phyloP scores from a whole-genome alignment of 805 yeast genomes.

The Lipomyces mesembrius region DNA sequence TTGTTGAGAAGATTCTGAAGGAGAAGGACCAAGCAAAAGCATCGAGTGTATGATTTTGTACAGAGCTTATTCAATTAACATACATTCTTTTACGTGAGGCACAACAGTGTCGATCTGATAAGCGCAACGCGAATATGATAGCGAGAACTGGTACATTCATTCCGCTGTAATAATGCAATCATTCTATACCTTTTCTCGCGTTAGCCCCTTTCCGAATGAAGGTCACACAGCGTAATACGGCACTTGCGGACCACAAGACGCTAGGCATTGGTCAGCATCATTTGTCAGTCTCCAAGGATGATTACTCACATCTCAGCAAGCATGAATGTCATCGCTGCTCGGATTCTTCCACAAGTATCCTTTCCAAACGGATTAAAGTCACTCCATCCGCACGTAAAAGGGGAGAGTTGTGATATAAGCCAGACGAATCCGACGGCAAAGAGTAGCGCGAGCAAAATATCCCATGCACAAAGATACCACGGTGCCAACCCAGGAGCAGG shows the following conservation, averaged over 20 bases:
- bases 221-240: slow-evolving; percentile 8
- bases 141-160: neutral
- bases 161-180: neutral
- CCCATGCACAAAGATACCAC: slow-evolving; percentile 22
- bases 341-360: slow-evolving; percentile 22
- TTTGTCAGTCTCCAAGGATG: neutral
- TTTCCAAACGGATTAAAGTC: slow-evolving; percentile 27
- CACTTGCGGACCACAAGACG: slow-evolving; percentile 13
- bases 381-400: slow-evolving; percentile 29
- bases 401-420: slow-evolving; percentile 13
- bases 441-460: slow-evolving; percentile 16
- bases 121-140: neutral
- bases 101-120: neutral
- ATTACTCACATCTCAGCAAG: slow-evolving; percentile 26
- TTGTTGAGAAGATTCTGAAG: slow-evolving; percentile 32
- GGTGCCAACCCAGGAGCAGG: slow-evolving; percentile 1
- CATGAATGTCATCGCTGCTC: slow-evolving; percentile 30
- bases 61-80: neutral
- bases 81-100: neutral
- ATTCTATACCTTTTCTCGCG: neutral
- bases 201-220: neutral
- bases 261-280: slow-evolving; percentile 10
- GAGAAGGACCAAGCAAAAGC: slow-evolving; percentile 19
- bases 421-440: slow-evolving; percentile 18
- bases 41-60: neutral